phyloP scores from a whole-genome alignment of 441 rosid genomes.

The Adansonia rubrostipa region DNA sequence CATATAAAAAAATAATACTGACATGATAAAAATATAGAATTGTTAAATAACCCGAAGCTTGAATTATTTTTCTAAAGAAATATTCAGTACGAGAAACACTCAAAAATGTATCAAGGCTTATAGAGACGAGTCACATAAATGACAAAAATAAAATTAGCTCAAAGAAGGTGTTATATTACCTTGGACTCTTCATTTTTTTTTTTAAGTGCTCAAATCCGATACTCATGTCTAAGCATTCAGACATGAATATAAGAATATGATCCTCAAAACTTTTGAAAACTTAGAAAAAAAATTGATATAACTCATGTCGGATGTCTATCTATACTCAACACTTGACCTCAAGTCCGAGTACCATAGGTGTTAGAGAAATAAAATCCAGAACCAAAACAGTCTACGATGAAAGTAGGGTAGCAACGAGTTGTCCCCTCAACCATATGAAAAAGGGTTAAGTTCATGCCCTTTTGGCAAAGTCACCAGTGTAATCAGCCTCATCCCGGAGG shows the following conservation, averaged over 20 bases:
- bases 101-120: neutral
- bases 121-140: neutral
- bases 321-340: too few species aligned
- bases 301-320: too few species aligned
- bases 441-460: conserved; percentile 52
- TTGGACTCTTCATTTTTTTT: too few species aligned
- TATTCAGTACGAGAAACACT: neutral
- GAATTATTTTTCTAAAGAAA: neutral
- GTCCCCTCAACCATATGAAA: neutral
- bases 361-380: neutral
- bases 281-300: too few species aligned
- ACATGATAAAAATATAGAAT: too few species aligned
- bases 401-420: neutral
- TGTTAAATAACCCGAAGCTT: neutral
- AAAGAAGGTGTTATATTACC: neutral
- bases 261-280: too few species aligned
- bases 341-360: too few species aligned
- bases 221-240: too few species aligned
- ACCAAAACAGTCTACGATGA: conserved; percentile 14
- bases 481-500: conserved; percentile 45
- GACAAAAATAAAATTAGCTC: neutral
- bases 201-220: too few species aligned
- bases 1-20: too few species aligned
- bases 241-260: too few species aligned
- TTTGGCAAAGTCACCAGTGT: conserved; percentile 56